Evolutionary conservation across 75 land plant species (phyloP).

Genomic region (Ceratopteris richardii): DNA sequence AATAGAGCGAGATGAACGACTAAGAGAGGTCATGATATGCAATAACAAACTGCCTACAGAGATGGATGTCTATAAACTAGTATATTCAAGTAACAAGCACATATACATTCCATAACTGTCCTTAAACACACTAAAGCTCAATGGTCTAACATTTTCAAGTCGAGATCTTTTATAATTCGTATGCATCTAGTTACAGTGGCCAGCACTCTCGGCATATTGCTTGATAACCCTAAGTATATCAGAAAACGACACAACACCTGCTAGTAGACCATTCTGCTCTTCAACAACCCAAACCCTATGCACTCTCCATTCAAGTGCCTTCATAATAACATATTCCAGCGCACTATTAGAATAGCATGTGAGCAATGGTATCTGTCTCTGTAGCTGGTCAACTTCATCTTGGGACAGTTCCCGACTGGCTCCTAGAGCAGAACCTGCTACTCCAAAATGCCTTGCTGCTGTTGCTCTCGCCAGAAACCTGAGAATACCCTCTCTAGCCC

Average conservation of each 20-base stretch:
- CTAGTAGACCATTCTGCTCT: slow-evolving; percentile 15
- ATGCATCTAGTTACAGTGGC: too few relatives aligned
- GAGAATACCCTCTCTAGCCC: slow-evolving; percentile 34
- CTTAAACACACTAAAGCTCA: too few relatives aligned
- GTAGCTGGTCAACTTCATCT: too few relatives aligned
- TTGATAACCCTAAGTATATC: slow-evolving; percentile 48
- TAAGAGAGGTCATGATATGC: too few relatives aligned
- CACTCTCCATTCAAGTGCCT: slow-evolving; percentile 47
- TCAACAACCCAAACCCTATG: slow-evolving; percentile 86
- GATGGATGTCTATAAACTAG: too few relatives aligned
- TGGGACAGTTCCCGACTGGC: too few relatives aligned
- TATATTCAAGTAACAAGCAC: too few relatives aligned
- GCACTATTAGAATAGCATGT: slow-evolving; percentile 38
- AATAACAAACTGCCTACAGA: too few relatives aligned
- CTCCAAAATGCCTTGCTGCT: slow-evolving; percentile 16
- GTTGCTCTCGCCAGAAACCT: slow-evolving; percentile 39
- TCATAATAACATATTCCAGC: slow-evolving; percentile 46
- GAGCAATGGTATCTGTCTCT: slow-evolving; percentile 4
- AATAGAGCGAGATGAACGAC: too few relatives aligned
- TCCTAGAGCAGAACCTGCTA: slow-evolving; percentile 12
- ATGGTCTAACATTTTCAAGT: too few relatives aligned
- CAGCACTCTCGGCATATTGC: neutral
- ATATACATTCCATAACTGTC: too few relatives aligned
- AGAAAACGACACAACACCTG: slow-evolving; percentile 66
- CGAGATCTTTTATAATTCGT: too few relatives aligned